Conservation (phyloP, 1,139 yeast genomes). For the Debaryomycetaceae sp. region DNA sequence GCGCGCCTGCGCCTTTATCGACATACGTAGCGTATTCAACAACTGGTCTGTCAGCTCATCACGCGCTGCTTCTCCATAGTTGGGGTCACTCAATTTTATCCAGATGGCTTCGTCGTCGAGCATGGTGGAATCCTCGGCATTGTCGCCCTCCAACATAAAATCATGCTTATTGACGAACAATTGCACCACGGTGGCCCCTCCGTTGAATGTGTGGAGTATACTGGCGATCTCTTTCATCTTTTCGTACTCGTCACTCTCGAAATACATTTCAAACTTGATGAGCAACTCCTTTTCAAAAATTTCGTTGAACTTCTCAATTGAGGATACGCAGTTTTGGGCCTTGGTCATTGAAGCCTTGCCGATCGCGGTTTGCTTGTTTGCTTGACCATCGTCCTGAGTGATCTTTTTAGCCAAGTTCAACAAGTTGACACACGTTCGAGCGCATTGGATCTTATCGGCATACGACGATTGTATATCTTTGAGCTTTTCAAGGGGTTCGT, state of each 20-base stretch:
- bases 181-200: constrained; percentile 79
- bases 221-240: constrained; percentile 77
- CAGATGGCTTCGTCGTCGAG: constrained; percentile 37
- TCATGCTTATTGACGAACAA: constrained; percentile 80
- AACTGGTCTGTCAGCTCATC: constrained; percentile 32
- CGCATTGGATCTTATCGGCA: constrained; percentile 61
- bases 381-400: constrained; percentile 46
- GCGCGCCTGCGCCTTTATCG: constrained; percentile 66
- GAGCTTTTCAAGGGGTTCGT: constrained; percentile 57
- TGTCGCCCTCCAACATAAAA: constrained; percentile 50
- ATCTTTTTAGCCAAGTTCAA: constrained; percentile 61
- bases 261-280: constrained; percentile 54
- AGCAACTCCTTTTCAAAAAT: constrained; percentile 65
- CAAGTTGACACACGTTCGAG: constrained; percentile 63
- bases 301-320: constrained; percentile 71
- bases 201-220: constrained; percentile 77
- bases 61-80: constrained; percentile 22
- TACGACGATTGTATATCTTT: constrained; percentile 20
- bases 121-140: constrained; percentile 31
- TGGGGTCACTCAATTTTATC: constrained; percentile 35
- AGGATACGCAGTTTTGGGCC: constrained; percentile 46
- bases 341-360: too few species aligned
- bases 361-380: too few species aligned
- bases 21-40: constrained; percentile 33
- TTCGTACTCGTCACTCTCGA: constrained; percentile 54